Conservation (phyloP, 441 rosid genomes). For the Pelargonium fulgidum region DNA sequence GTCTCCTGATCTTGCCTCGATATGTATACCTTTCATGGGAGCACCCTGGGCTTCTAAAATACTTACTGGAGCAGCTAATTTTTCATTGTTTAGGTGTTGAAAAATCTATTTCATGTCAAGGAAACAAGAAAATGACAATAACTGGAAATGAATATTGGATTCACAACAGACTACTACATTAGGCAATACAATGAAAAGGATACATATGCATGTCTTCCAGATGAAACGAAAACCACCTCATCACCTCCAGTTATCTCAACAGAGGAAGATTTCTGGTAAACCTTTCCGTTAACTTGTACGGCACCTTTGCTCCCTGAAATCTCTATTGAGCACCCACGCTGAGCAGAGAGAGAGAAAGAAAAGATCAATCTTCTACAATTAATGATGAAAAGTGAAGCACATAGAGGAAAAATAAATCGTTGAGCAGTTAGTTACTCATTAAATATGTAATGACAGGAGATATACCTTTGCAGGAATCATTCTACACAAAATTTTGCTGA, state of each 20-base stretch:
- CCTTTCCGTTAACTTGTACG: conserved; percentile 81
- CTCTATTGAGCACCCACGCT: conserved; percentile 70
- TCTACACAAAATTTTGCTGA: conserved; percentile 59
- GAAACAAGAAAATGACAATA: conserved; percentile 22
- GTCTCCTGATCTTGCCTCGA: conserved; percentile 78
- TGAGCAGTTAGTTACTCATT: neutral
- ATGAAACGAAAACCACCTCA: conserved; percentile 66
- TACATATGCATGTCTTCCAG: conserved; percentile 90
- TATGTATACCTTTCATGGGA: conserved; percentile 60
- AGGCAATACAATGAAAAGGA: conserved; percentile 41
- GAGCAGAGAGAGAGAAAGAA: conserved; percentile 16
- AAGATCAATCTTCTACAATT: neutral
- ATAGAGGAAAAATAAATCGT: neutral
- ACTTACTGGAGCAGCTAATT: conserved; percentile 56
- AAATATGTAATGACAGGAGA: conserved; percentile 4
- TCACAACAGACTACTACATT: conserved; percentile 15
- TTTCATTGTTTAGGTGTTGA: conserved; percentile 66
- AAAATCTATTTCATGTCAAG: conserved; percentile 69
- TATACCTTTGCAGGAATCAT: conserved; percentile 74
- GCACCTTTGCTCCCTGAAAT: conserved; percentile 73
- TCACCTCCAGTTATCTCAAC: conserved; percentile 75
- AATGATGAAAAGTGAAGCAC: neutral
- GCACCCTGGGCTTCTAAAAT: conserved; percentile 70
- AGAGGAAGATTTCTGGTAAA: conserved; percentile 38
- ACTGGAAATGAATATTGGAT: conserved; percentile 13